Evolutionary conservation across 305 asterid genomes (phyloP), one percentile per base, ranked within the genome.

Genomic region (Caryopteris hybrid): DNA sequence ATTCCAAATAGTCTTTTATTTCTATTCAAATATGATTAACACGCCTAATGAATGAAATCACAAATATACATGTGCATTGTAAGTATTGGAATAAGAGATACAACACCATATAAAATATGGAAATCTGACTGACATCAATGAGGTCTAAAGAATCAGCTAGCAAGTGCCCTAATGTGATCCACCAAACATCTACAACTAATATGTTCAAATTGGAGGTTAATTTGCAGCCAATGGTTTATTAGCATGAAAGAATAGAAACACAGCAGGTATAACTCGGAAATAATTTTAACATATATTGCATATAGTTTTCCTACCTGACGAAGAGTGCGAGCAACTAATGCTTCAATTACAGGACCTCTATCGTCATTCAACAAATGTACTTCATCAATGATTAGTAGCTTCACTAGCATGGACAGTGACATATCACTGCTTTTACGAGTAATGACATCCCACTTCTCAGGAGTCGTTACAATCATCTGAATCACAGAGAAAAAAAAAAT

Each of bases 381-480:
- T 84, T 94, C 99, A 75, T 94, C 99, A 75, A 94, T 91, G 71
- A 94, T 94, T 53, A 94, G 89, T 77, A 94, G 97, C 85, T 91
- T 94, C 88, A 94, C 99, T 66, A 94, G 90, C 97, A 89, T 78
- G 66, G 99, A 91, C 66, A 91, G 86, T 45, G 99, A 73, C 96
- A 89, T 91, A 73, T 94, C 97, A 60, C 99, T 89, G 83, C 96
- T 91, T 86, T 94, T 94, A 70, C 97, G 96, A 73, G 97, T 91
- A 79, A 94, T 94, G 69, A 94, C 96, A 72, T 94, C 99, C 99
- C 99, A 94, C 82, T 94, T 94, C 79, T 94, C 99, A 46, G 99
- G 99, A 50, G 99, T 94, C 27, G 99, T 94, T 78, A 94, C 99
- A 69, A 94, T 94, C 97, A 94, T 94, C 99, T 94, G 82, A 76